phyloP scores from a whole-genome alignment of 495 filamentous ascomycete genomes.

The Penicillium manginii region DNA sequence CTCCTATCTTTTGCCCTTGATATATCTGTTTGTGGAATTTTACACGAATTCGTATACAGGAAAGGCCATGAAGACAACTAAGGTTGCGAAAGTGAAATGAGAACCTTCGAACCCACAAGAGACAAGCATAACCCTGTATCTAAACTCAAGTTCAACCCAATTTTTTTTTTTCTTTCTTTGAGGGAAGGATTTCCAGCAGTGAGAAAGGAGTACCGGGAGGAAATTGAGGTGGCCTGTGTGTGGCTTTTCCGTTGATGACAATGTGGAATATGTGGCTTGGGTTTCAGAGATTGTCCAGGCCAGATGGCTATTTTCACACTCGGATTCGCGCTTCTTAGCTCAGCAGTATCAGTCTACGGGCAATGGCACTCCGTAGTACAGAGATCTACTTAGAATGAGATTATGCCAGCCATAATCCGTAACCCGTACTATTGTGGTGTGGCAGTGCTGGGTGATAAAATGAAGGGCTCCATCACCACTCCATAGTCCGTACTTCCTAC shows the following conservation, averaged over 20 bases:
- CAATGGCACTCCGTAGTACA: too few relatives aligned
- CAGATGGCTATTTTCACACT: background rate
- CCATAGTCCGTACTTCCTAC: too few relatives aligned
- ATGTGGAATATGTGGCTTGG: background rate
- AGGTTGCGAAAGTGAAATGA: background rate
- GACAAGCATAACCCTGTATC: background rate
- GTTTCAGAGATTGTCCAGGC: background rate
- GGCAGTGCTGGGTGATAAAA: background rate
- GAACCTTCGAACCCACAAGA: background rate
- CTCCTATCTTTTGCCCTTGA: conserved; percentile 19
- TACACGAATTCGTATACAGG: conserved; percentile 25
- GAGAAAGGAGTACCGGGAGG: too few relatives aligned
- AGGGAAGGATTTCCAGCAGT: too few relatives aligned
- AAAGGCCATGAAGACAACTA: background rate
- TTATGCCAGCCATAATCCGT: too few relatives aligned
- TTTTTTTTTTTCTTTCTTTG: too few relatives aligned
- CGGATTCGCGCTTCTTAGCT: background rate
- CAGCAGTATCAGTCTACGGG: background rate
- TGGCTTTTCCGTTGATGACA: background rate
- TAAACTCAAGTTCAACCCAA: background rate
- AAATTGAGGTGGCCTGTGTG: too few relatives aligned
- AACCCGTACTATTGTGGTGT: background rate
- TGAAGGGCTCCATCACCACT: background rate
- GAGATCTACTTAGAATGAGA: background rate
- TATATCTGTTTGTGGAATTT: conserved; percentile 19